phyloP scores from a whole-genome alignment of 352 stramenopile genomes.

The Globisporangium viniferum region DNA sequence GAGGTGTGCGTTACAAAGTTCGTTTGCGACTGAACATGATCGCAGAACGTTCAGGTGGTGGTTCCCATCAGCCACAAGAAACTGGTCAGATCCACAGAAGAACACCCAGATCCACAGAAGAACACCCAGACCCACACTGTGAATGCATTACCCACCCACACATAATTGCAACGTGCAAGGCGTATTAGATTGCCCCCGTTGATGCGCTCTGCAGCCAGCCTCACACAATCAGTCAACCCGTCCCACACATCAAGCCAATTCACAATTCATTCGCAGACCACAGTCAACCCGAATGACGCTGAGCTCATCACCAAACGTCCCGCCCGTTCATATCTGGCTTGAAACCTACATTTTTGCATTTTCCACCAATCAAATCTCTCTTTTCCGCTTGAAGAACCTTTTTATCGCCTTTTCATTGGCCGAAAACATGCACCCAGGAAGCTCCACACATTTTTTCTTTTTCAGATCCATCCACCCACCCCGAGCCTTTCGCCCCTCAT shows the following conservation, averaged over 20 bases:
- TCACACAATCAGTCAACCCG: too few relatives aligned
- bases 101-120: too few relatives aligned
- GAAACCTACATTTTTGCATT: background rate
- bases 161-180: too few relatives aligned
- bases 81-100: too few relatives aligned
- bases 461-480: background rate
- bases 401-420: background rate
- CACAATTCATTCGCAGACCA: background rate
- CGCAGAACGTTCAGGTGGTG: too few relatives aligned
- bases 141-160: too few relatives aligned
- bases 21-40: too few relatives aligned
- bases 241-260: background rate
- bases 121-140: too few relatives aligned
- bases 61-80: too few relatives aligned
- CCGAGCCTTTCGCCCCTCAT: background rate
- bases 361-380: background rate
- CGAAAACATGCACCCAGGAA: background rate
- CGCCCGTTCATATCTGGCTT: background rate
- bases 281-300: background rate
- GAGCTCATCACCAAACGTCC: background rate
- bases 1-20: too few relatives aligned
- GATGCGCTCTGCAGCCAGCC: too few relatives aligned
- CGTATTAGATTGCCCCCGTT: too few relatives aligned
- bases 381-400: background rate
- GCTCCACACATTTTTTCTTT: slow-evolving; percentile 10